These are phyloP conservation scores for Venturia aucupariae DNA, from an alignment of 2,329 filamentous ascomycete genomes.

Conservation along the genomic window DNA sequence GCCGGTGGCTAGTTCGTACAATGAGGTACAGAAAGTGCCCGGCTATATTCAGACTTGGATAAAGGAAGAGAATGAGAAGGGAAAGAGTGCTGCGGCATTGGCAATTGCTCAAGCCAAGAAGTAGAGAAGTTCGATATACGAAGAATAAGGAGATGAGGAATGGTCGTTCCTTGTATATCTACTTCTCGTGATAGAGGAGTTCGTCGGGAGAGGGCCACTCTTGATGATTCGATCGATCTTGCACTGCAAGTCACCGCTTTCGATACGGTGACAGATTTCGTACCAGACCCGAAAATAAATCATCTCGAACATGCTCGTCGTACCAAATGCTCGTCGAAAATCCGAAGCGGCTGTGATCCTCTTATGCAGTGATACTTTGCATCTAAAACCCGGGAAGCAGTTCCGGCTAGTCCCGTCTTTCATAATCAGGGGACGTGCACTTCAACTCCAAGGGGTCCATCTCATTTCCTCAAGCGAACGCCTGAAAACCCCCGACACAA, in stretches of 20 bases:
- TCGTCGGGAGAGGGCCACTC: background rate
- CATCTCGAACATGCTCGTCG: too few relatives aligned
- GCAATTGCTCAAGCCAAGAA: conserved; percentile 11
- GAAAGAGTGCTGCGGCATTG: conserved; percentile 1
- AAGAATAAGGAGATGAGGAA: background rate
- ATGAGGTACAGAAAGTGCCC: conserved; percentile 18
- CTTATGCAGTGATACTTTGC: too few relatives aligned
- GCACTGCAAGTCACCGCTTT: background rate
- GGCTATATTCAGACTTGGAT: conserved; percentile 13
- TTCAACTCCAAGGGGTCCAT: background rate
- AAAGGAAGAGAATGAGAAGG: conserved; percentile 12
- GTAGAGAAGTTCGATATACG: background rate
- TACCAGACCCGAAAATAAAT: background rate
- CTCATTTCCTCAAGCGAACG: background rate
- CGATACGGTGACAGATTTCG: background rate
- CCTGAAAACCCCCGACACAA: background rate
- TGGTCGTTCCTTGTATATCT: background rate
- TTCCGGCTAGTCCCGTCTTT: too few relatives aligned
- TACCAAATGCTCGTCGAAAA: too few relatives aligned
- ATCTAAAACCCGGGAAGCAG: too few relatives aligned
- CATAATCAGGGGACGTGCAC: background rate
- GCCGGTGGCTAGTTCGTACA: conserved; percentile 22
- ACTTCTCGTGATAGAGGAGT: background rate
- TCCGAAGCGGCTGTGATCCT: too few relatives aligned
- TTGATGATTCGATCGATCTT: background rate